Percentiles rank a stretch among this genome's conserved stretches.
These are phyloP conservation scores for Vigna trinervia DNA, from an alignment of 306 rosid species.

Conservation along the genomic window DNA sequence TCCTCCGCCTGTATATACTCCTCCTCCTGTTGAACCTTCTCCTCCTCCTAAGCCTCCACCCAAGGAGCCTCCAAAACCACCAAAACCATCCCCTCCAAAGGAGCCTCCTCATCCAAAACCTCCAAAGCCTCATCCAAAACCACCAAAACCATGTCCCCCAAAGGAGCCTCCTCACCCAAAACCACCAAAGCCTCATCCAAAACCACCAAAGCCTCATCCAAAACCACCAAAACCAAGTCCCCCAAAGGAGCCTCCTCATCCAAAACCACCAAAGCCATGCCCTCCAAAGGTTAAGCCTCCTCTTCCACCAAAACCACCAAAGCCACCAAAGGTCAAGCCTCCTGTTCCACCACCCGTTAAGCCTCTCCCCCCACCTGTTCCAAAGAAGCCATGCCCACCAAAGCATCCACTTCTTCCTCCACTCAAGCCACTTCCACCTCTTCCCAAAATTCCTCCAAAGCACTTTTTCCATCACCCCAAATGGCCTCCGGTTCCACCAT, in stretches of 20 bases:
- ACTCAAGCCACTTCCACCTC: constrained; percentile 39
- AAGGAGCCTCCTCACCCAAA: background rate
- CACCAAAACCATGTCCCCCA: background rate
- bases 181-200: background rate
- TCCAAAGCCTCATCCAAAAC: background rate
- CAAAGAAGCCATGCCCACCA: constrained; percentile 49
- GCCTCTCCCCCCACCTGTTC: constrained; percentile 12
- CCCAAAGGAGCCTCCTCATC: background rate
- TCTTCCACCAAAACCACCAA: background rate
- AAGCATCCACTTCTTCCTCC: constrained; percentile 46
- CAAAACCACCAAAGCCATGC: background rate
- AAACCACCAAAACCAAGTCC: background rate
- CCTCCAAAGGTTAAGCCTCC: background rate
- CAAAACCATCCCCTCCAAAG: constrained; percentile 11
- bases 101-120: constrained; percentile 25
- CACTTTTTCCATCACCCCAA: constrained; percentile 60
- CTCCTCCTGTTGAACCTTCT: background rate
- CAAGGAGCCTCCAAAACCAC: constrained; percentile 14
- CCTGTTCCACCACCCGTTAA: background rate
- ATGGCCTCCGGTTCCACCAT: constrained; percentile 49
- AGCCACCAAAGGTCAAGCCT: background rate
- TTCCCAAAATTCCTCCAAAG: constrained; percentile 48
- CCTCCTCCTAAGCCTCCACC: constrained; percentile 42
- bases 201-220: constrained; percentile 28
- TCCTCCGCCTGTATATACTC: background rate